Evolutionary conservation across 2,329 filamentous ascomycete species (phyloP), one percentile per base, ranked within the genome.

Genomic region (Saccharata proteae): DNA sequence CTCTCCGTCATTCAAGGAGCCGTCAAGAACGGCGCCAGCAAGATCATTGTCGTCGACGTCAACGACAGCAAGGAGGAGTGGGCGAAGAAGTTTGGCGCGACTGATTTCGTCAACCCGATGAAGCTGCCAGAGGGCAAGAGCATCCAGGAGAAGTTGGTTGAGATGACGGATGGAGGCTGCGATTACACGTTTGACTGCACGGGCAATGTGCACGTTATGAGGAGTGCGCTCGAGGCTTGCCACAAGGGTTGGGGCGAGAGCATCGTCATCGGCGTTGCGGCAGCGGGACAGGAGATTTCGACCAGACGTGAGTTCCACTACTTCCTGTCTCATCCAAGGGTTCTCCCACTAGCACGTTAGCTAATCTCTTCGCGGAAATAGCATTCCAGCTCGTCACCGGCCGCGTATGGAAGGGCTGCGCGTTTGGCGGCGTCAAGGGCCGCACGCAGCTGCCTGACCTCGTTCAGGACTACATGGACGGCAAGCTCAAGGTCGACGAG

Each of bases 181-280:
- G 90, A 98, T 66, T 96, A 94, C 68, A 98, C 90, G 29, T 98
- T 98, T 55, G 90, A 98, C 67, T 96, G 90, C 71, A 98, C 90
- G 5, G 90, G 90, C 38, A 96, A 96, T 52, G 86, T 96, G 32
- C 74, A 77, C 45, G 90, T 98, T 34, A 98, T 93, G 90, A 74
- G 90, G 41, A 80, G 83, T 32, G 90, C 90, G 23, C 75, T 98
- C 38, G 88, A 98, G 67, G 86, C 90, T 29, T 96, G 86, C 68
- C 90, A 98, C 70, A 98, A 98, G 74, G 90, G 90, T 29, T 98
- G 90, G 90, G 90, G 90, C 49, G 75, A 94, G 70, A 92, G 81
- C 55, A 93, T 98, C 59, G 75, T 98, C 58, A 98, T 98, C 50
- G 90, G 90, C 59, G 90, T 98, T 42, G 88, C 88, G 39, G 88